phyloP scores from a whole-genome alignment of 768 basidiomycete species.

The Xerocomellus amylosporus region DNA sequence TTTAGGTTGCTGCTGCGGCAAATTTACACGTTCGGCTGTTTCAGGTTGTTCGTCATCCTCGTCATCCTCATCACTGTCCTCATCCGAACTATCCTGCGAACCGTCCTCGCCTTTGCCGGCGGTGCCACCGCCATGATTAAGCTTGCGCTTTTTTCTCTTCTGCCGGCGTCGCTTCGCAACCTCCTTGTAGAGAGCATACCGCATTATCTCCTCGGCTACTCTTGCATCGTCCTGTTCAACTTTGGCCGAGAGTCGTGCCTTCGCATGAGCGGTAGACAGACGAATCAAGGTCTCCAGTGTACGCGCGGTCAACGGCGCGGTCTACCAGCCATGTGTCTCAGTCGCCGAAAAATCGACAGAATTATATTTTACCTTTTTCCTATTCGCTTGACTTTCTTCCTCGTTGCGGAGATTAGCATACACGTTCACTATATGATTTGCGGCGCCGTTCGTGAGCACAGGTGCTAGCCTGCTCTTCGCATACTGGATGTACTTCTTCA shows the following conservation, averaged over 20 bases:
- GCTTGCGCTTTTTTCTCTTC: slow-evolving; percentile 81
- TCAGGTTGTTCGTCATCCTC: slow-evolving; percentile 40
- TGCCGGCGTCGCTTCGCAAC: slow-evolving; percentile 72
- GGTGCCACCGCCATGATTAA: slow-evolving; percentile 64
- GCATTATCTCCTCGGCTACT: slow-evolving; percentile 91
- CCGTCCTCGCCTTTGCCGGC: slow-evolving; percentile 54
- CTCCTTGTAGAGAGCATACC: slow-evolving; percentile 97
- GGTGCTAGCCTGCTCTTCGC: slow-evolving; percentile 88
- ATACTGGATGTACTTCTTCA: slow-evolving; percentile 99
- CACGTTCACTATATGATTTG: slow-evolving; percentile 89
- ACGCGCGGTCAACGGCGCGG: slow-evolving; percentile 95
- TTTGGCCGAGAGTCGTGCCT: slow-evolving; percentile 82
- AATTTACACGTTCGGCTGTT: slow-evolving; percentile 48
- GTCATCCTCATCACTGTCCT: slow-evolving; percentile 43
- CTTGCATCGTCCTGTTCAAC: slow-evolving; percentile 84
- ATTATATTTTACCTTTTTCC: slow-evolving; percentile 62
- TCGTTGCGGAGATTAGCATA: slow-evolving; percentile 93
- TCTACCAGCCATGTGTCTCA: slow-evolving; percentile 48
- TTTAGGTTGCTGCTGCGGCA: slow-evolving; percentile 37
- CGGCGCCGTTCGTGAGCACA: slow-evolving; percentile 85
- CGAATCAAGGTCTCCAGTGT: slow-evolving; percentile 98
- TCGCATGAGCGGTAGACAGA: slow-evolving; percentile 96
- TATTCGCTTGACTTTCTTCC: slow-evolving; percentile 76
- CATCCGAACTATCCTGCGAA: slow-evolving; percentile 34
- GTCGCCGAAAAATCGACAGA: background rate